phyloP scores from a whole-genome alignment of 2,329 filamentous ascomycete genomes.

The Dothideomycetidae sp. region DNA sequence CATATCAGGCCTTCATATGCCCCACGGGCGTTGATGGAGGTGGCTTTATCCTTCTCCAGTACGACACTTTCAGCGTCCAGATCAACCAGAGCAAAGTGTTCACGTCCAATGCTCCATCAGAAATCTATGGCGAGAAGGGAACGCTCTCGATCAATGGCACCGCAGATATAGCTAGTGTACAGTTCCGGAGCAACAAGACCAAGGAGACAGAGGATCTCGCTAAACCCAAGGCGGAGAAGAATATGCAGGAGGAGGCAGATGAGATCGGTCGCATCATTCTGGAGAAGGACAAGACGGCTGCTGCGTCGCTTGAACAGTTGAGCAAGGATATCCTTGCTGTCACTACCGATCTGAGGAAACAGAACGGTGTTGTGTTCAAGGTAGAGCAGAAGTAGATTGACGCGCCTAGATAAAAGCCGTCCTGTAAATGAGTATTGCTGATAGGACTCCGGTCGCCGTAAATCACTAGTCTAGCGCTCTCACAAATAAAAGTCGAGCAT shows the following conservation, averaged over 20 bases:
- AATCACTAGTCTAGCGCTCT: too few species aligned
- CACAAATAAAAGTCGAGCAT: too few species aligned
- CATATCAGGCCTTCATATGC: constrained; percentile 31
- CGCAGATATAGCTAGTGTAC: constrained; percentile 31
- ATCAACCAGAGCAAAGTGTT: constrained; percentile 33
- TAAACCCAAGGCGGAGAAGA: constrained; percentile 27
- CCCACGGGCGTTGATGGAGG: constrained; percentile 34
- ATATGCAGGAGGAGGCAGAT: constrained; percentile 33
- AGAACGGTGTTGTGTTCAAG: constrained; percentile 28
- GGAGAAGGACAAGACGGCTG: constrained; percentile 25
- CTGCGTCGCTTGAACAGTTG: constrained; percentile 27
- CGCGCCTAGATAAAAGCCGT: too few species aligned
- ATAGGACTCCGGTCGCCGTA: too few species aligned
- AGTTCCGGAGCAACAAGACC: constrained; percentile 28
- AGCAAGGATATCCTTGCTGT: constrained; percentile 29
- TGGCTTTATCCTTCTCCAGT: constrained; percentile 30
- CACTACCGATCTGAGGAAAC: constrained; percentile 30
- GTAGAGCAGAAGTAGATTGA: constrained; percentile 12
- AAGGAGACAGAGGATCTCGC: constrained; percentile 30
- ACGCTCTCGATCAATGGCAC: constrained; percentile 31
- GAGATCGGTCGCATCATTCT: constrained; percentile 33
- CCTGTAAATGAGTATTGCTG: too few species aligned
- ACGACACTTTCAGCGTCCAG: constrained; percentile 30
- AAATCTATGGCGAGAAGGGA: constrained; percentile 35
- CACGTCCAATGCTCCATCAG: constrained; percentile 29